phyloP scores from a whole-genome alignment of 1,284 basidiomycete species.

The Pyrrhoderma noxium region DNA sequence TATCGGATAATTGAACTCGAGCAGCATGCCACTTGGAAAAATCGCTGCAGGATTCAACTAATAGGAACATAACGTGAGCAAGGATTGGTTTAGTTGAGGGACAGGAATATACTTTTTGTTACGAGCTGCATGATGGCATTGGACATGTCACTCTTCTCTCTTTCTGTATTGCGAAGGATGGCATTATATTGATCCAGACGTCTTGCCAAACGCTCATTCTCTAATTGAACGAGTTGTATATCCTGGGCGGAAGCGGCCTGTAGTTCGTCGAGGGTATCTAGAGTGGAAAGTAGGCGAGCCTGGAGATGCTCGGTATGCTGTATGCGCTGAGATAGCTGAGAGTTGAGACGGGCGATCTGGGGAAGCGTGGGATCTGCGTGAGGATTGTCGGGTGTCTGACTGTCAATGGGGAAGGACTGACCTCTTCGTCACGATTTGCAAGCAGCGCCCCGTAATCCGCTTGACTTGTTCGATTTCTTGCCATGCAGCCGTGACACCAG shows the following conservation, averaged over 20 bases:
- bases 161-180: slow-evolving; percentile 33
- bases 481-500: no score
- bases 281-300: slow-evolving; percentile 38
- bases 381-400: no score
- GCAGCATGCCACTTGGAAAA: slow-evolving; percentile 46
- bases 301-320: slow-evolving; percentile 42
- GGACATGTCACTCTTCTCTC: slow-evolving; percentile 45
- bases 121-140: slow-evolving; percentile 47
- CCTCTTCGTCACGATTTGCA: slow-evolving; percentile 12
- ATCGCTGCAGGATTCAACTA: slow-evolving; percentile 49
- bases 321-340: slow-evolving; percentile 34
- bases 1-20: slow-evolving; percentile 35
- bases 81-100: not conserved
- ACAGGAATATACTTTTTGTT: slow-evolving; percentile 48
- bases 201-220: slow-evolving; percentile 31
- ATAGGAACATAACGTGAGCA: slow-evolving; percentile 15
- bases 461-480: not conserved
- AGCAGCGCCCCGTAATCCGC: slow-evolving; percentile 5
- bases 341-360: slow-evolving; percentile 32
- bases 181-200: slow-evolving; percentile 33
- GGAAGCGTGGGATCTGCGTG: not conserved
- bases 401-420: not conserved
- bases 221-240: slow-evolving; percentile 31
- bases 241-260: slow-evolving; percentile 36
- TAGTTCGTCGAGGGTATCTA: slow-evolving; percentile 46